phyloP scores from a whole-genome alignment of 2,329 filamentous ascomycete species.

The Trichoderma hamatum region DNA sequence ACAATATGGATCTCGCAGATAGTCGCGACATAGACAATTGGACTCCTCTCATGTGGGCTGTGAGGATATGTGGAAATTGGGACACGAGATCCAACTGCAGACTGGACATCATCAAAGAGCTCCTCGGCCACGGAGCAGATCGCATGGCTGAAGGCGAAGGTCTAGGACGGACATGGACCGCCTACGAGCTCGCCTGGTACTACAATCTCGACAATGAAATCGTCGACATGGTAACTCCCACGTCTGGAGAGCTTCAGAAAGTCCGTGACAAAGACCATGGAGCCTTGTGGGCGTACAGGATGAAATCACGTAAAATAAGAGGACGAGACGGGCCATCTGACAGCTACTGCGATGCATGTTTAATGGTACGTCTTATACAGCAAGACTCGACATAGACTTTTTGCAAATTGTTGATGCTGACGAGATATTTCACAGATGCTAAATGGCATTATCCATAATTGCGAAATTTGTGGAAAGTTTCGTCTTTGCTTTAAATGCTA shows the following conservation, averaged over 20 bases:
- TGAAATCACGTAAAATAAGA: not conserved
- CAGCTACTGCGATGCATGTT: not conserved
- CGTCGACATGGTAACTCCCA: not conserved
- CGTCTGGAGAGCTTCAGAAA: not conserved
- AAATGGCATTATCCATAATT: not conserved
- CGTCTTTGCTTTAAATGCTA: not conserved
- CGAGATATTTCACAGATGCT: too few relatives aligned
- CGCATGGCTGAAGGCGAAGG: not conserved
- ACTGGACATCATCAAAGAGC: not conserved
- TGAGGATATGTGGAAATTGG: not conserved
- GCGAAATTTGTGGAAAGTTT: not conserved
- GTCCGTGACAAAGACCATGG: not conserved
- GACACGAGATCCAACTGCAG: not conserved
- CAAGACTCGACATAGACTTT: not conserved
- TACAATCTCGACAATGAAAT: not conserved
- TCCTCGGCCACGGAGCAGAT: not conserved
- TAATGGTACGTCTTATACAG: not conserved
- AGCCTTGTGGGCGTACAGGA: not conserved
- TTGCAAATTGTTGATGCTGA: too few relatives aligned
- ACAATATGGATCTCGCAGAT: not conserved
- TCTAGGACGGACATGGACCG: not conserved
- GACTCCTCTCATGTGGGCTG: not conserved
- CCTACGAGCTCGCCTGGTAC: not conserved
- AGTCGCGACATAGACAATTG: not conserved
- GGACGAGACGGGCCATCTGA: not conserved